phyloP scores from a whole-genome alignment of 805 yeast species.

The Pichia paraexigua region DNA sequence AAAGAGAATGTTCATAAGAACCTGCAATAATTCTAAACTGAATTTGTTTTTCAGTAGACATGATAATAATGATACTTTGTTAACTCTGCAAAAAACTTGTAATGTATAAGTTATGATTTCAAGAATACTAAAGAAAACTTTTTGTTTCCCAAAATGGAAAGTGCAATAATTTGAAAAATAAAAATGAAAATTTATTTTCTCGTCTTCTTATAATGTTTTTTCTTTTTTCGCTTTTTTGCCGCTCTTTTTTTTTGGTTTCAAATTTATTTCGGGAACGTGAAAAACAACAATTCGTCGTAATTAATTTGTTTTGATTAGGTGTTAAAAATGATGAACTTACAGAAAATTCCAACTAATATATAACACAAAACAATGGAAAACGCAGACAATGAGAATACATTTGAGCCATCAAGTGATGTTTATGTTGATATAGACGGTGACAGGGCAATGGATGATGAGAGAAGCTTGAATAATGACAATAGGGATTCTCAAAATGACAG shows the following conservation, averaged over 20 bases:
- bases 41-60: slow-evolving; percentile 5
- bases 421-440: neutral
- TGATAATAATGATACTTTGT: neutral
- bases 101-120: neutral
- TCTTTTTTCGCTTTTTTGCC: too few relatives aligned
- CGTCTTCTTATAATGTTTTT: too few relatives aligned
- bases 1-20: slow-evolving; percentile 87
- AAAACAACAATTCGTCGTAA: neutral
- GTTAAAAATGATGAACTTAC: neutral
- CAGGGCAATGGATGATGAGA: neutral
- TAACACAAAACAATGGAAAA: neutral
- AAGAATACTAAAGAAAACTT: neutral
- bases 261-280: neutral
- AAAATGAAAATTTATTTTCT: too few relatives aligned
- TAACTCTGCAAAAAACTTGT: too few relatives aligned
- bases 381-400: neutral
- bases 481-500: neutral
- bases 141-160: neutral
- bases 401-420: neutral
- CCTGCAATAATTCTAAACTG: slow-evolving; percentile 84
- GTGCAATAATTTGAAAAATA: too few relatives aligned
- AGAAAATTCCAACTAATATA: neutral
- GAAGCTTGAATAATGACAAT: neutral
- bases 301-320: neutral
- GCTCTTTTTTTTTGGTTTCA: neutral